A percentile compares a stretch with the other conserved stretches of the same genome.
Evolutionary conservation across 2,329 filamentous ascomycete species (phyloP).

Genomic region (Sordariomycetes sp.): DNA sequence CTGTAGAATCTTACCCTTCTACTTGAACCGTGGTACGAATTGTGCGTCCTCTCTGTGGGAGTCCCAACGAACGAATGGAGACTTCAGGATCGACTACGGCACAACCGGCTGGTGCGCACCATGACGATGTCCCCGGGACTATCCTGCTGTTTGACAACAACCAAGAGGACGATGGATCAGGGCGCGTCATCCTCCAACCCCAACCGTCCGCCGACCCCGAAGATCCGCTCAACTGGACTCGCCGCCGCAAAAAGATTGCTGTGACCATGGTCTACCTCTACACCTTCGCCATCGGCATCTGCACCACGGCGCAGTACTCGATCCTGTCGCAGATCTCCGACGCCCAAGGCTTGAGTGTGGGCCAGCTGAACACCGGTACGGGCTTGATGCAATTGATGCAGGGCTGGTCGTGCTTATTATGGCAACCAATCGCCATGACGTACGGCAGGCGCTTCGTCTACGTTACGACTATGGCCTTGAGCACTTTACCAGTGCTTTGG

Average conservation of each 20-base stretch:
- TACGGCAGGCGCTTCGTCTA: constrained; percentile 39
- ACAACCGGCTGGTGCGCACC: no score
- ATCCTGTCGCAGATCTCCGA: constrained; percentile 28
- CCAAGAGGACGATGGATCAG: no score
- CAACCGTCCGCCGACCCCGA: constrained; percentile 11
- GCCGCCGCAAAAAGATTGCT: constrained; percentile 9
- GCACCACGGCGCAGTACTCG: constrained; percentile 18
- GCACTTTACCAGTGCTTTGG: no score
- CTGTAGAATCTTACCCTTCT: no score
- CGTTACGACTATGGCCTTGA: constrained; percentile 28
- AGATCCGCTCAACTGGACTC: constrained; percentile 13
- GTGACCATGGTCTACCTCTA: constrained; percentile 25
- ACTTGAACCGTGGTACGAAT: no score
- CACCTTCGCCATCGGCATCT: constrained; percentile 24
- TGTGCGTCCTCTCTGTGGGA: no score
- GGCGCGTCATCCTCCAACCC: constrained; percentile 11
- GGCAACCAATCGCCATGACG: constrained; percentile 40
- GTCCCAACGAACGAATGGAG: no score
- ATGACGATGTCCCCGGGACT: no score
- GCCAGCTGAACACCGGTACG: constrained; percentile 38
- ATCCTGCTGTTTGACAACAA: no score
- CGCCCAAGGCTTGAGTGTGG: no score
- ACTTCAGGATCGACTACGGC: no score
- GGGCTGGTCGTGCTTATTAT: constrained; percentile 38
- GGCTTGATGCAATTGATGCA: constrained; percentile 41